These are phyloP conservation scores for Cercospora zeina DNA, from an alignment of 2,329 filamentous ascomycete species.

Conservation along the genomic window DNA sequence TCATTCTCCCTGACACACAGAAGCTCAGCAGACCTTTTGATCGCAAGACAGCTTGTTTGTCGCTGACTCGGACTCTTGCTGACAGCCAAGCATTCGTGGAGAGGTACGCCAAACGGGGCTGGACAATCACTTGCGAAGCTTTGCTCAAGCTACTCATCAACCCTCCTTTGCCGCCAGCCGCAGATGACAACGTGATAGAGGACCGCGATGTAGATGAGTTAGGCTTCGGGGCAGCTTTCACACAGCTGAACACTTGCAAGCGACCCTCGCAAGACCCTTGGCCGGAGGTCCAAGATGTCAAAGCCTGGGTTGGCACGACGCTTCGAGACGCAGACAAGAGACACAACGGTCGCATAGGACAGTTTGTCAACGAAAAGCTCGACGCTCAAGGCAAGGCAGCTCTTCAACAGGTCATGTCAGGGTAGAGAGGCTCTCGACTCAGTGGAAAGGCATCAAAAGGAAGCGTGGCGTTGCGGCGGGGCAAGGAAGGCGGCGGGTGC, in stretches of 20 bases:
- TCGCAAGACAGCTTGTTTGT: slow-evolving; percentile 89
- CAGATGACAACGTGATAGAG: slow-evolving; percentile 72
- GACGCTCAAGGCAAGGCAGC: slow-evolving; percentile 45
- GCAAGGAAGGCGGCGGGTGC: slow-evolving; percentile 5
- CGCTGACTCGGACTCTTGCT: slow-evolving; percentile 86
- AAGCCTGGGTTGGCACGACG: slow-evolving; percentile 78
- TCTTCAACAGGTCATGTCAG: slow-evolving; percentile 43
- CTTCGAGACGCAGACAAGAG: slow-evolving; percentile 74
- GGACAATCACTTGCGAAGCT: slow-evolving; percentile 86
- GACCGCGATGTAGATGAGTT: slow-evolving; percentile 95
- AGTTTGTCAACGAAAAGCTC: slow-evolving; percentile 71
- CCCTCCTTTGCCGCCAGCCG: slow-evolving; percentile 68
- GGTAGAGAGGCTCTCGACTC: slow-evolving; percentile 18
- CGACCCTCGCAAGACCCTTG: slow-evolving; percentile 74
- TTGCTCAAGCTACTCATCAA: slow-evolving; percentile 87
- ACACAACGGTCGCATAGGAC: slow-evolving; percentile 68
- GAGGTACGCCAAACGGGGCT: slow-evolving; percentile 72
- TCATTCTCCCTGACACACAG: slow-evolving; percentile 86
- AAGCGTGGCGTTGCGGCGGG: slow-evolving; percentile 16
- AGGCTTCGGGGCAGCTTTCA: slow-evolving; percentile 92
- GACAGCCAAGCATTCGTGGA: slow-evolving; percentile 81
- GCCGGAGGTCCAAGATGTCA: slow-evolving; percentile 77
- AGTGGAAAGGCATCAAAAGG: background rate
- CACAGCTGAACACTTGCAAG: slow-evolving; percentile 86
- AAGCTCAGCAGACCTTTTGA: slow-evolving; percentile 85